Percentiles rank a stretch among this genome's conserved stretches.
Evolutionary conservation across 495 filamentous ascomycete genomes (phyloP).

Genomic region (Trichoderma erinaceum): DNA sequence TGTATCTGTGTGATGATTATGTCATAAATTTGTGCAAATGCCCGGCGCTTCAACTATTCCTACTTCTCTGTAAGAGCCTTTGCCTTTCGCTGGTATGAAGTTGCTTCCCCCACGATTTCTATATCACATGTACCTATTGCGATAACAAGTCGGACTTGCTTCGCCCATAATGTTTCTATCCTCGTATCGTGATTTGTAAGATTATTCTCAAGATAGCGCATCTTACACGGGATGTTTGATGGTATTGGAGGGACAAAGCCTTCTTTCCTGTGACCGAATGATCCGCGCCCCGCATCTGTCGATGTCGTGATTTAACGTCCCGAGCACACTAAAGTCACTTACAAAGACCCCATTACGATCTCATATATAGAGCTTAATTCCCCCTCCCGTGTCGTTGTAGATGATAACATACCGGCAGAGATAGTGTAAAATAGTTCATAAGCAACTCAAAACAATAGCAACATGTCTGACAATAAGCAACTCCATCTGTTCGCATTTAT

Average conservation of each 20-base stretch:
- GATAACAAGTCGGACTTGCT: too few relatives aligned
- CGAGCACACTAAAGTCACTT: background rate
- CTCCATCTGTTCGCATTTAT: slow-evolving; percentile 56
- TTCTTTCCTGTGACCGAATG: background rate
- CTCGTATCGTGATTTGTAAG: too few relatives aligned
- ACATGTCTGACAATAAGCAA: slow-evolving; percentile 24
- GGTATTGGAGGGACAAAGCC: background rate
- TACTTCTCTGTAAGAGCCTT: background rate
- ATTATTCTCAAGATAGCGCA: too few relatives aligned
- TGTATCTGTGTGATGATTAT: too few relatives aligned
- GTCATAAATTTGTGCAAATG: too few relatives aligned
- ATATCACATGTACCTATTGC: background rate
- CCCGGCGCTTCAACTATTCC: too few relatives aligned
- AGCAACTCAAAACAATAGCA: background rate
- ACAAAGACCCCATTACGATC: background rate
- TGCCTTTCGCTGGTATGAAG: too few relatives aligned
- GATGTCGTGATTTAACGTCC: slow-evolving; percentile 6
- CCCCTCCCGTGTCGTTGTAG: background rate
- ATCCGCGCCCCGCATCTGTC: slow-evolving; percentile 10
- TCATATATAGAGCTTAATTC: background rate
- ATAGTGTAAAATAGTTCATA: background rate
- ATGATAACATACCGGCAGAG: background rate
- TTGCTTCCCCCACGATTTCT: background rate
- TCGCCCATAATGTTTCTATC: too few relatives aligned
- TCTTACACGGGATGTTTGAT: too few relatives aligned